Conservation (phyloP, 1,284 basidiomycete genomes). For the Gymnopus androsaceus region DNA sequence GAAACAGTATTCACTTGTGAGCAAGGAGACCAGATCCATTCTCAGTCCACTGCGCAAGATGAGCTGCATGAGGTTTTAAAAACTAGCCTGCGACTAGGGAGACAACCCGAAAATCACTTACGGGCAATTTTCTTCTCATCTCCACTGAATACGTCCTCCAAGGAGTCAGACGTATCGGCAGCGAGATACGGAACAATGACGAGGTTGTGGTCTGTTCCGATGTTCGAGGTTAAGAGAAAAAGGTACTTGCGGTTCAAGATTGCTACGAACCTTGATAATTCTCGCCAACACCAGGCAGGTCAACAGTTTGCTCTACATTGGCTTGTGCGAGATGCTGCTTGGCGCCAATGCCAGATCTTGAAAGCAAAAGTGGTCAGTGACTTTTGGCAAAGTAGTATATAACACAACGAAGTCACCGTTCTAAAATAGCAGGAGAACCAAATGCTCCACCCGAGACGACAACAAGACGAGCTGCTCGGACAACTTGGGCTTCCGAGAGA, state of each 20-base stretch:
- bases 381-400: background rate
- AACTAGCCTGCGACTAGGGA: background rate
- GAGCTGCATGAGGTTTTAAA: slow-evolving; percentile 3
- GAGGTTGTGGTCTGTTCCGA: slow-evolving; percentile 10
- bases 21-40: slow-evolving; percentile 13
- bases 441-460: slow-evolving; percentile 46
- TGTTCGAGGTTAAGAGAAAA: background rate
- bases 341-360: slow-evolving; percentile 38
- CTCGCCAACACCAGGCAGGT: slow-evolving; percentile 50
- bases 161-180: slow-evolving; percentile 14
- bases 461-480: slow-evolving; percentile 38
- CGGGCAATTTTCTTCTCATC: slow-evolving; percentile 10
- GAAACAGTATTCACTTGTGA: slow-evolving; percentile 5
- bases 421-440: slow-evolving; percentile 46
- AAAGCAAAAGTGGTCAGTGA: background rate
- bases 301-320: slow-evolving; percentile 34
- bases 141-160: slow-evolving; percentile 10
- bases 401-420: slow-evolving; percentile 18
- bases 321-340: slow-evolving; percentile 33
- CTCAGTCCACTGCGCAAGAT: slow-evolving; percentile 8
- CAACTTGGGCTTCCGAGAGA: slow-evolving; percentile 23
- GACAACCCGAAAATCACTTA: background rate
- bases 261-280: slow-evolving; percentile 39
- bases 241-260: no score
- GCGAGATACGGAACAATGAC: slow-evolving; percentile 15